Base-by-base conservation (phyloP, 169 alveolate species). In the Toxoplasma gondii region DNA sequence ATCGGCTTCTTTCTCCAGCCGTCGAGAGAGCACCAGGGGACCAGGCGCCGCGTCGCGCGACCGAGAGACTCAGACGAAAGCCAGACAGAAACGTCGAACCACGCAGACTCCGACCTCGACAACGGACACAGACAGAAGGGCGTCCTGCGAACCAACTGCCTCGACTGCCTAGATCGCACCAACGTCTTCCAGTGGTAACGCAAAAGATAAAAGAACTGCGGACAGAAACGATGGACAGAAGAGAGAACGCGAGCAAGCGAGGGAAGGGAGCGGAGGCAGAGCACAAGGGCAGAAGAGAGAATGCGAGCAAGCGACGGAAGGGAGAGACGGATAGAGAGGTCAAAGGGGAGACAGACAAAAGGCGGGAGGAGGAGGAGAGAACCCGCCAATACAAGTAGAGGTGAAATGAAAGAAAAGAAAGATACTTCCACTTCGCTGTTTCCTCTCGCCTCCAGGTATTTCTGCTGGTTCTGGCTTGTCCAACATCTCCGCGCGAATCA, bases 141-240 rank as follows among this genome's bases (percentile, higher is more conserved):
- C 58, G 97, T 99, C 1, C 94, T 99, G 49, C 97, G 99, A 82
- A 98, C 99, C 34, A 99, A 99, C 96, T 99, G 99, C 95, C 95
- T 99, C 86, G 99, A 99, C 93, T 99, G 99, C 95, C 97, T 99
- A 36, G 99, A 99, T 95, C 97, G 99, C 92, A 99, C 99, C 22
- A 99, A 99, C 96, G 99, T 98, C n/a, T 95, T 98, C 43, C 99
- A 98, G 96, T 97, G 99, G 93, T 98, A 98, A 94, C 96, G 98
- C 16, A 36, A 80, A 49, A 12, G 1, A n/a, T 31, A 45, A 44
- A 9, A 53, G 53, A 86, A 41, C 88, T 9, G 88, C 27, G n/a
- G n/a, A n/a, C 34, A 34, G 84, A 17, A 74, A 36, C 84, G 84
- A 17, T 19, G 19, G 84, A 17, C 17, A 2, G 45, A 41, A 24